Base-by-base conservation (phyloP, 1,284 basidiomycete genomes). In the Heterobasidion irregulare region DNA sequence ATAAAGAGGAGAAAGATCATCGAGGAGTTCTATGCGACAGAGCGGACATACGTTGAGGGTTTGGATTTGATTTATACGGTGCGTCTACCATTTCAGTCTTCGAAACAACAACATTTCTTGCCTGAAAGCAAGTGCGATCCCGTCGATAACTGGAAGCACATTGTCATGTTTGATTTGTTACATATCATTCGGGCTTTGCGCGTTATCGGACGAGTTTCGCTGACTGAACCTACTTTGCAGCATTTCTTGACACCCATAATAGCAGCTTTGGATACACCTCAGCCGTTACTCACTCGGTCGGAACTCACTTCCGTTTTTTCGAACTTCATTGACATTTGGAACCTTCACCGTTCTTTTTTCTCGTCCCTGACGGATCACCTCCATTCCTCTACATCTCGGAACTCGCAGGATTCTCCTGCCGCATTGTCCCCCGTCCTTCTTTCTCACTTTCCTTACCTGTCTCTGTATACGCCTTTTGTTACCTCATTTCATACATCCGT, bases 251-350 rank as follows among this genome's bases (percentile, higher is more conserved):
- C 79, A 12, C 90, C 89, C 2, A 82, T 92, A 50, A 82, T 92
- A 60, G 73, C 74, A 18, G 84, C 89, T 6, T 70, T 90, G 57
- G 83, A 86, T 59, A 80, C 80, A 2, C 62, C 81, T 5, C 72
- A 79, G 10, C 84, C 89, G 6, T 71, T 94, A 16, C 75, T 95
- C 51, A 77, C 82, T 55, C 82, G 87, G 56, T 70, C 79, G 12
- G 80, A 84, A 50, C 77, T 95, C 58, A 84, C 82, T 2, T 79
- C 84, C 15, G 77, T 94, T 50, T 96, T 96, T 68, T 86, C 86
- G 60, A 94, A 94, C 68, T 94, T 95, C 64, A 84, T 89, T 65
- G 92, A 95, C 71, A 94, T 96, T 49, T 89, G 90, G 82, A 91
- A 92, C 62, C 77, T 95, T 54, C 91, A 93, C 68, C 84, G 80